A percentile compares a stretch with the other conserved stretches of the same genome.
These are phyloP conservation scores for Daedalea quercina DNA, from an alignment of 768 basidiomycete genomes.

Conservation along the genomic window DNA sequence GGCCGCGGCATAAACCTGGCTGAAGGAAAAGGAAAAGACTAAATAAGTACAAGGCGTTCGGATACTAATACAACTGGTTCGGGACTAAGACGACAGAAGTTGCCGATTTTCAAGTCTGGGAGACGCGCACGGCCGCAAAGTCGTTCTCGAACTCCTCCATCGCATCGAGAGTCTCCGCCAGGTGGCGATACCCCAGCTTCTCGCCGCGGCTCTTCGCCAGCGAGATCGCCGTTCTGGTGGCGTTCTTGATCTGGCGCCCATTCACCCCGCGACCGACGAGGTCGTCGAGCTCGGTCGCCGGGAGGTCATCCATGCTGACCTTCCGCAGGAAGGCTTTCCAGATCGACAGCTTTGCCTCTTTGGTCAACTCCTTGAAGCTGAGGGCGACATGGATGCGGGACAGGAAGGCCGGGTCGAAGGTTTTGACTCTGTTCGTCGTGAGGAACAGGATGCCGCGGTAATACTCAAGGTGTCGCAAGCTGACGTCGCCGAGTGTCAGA, in stretches of 20 bases:
- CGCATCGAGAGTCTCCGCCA: conserved; percentile 52
- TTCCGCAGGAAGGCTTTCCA: neutral
- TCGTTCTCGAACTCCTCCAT: conserved; percentile 40
- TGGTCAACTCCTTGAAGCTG: conserved; percentile 33
- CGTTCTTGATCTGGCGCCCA: conserved; percentile 48
- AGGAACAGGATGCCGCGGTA: conserved; percentile 33
- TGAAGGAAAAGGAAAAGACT: no score
- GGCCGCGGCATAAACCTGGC: no score
- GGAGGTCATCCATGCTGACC: neutral
- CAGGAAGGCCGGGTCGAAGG: conserved; percentile 65
- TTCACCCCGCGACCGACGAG: neutral
- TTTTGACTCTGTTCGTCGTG: conserved; percentile 35
- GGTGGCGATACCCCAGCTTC: conserved; percentile 30
- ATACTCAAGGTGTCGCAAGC: conserved; percentile 26
- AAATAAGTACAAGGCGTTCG: no score
- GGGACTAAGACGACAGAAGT: no score
- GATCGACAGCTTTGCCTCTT: conserved; percentile 23
- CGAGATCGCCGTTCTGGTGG: conserved; percentile 53
- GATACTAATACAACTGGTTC: no score
- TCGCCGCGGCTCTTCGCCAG: conserved; percentile 39
- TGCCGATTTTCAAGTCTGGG: no score
- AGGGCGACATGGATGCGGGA: conserved; percentile 55
- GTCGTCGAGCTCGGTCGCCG: neutral
- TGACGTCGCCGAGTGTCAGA: neutral
- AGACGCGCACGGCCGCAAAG: conserved; percentile 10